Conservation (phyloP, 768 basidiomycete genomes). For the Rhodotorula paludigena region DNA sequence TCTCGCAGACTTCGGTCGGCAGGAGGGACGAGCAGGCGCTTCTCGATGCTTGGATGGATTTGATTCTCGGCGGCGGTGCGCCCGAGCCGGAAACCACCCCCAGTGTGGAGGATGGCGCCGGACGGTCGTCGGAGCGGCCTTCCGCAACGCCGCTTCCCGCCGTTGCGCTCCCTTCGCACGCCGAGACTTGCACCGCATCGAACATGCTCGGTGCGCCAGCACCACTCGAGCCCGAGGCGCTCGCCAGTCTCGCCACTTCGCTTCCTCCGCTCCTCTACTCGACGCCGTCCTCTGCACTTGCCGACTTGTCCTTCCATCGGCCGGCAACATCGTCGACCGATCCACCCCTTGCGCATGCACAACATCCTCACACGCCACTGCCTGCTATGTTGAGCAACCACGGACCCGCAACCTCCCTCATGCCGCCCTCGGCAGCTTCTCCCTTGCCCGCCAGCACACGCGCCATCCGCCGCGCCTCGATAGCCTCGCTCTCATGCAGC, state of each 20-base stretch:
- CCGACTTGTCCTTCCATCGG: no score
- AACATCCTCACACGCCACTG: no score
- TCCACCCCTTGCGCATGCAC: no score
- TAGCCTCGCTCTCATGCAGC: no score
- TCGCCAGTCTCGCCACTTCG: not conserved
- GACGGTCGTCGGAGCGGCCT: no score
- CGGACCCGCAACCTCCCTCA: no score
- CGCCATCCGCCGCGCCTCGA: not conserved
- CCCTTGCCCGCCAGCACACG: not conserved
- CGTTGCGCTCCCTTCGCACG: no score
- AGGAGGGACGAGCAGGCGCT: not conserved
- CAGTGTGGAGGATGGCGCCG: no score
- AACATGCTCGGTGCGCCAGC: not conserved
- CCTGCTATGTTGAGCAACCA: no score
- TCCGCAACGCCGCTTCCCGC: not conserved
- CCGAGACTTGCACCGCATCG: not conserved
- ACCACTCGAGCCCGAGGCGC: not conserved
- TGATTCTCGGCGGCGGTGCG: constrained; percentile 13
- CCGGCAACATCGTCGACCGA: no score
- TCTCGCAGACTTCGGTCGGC: constrained; percentile 1
- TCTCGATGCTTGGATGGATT: constrained; percentile 26
- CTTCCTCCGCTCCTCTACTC: constrained; percentile 13
- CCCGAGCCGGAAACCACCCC: no score
- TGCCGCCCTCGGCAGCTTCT: no score
- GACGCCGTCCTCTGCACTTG: not conserved